Conservation (phyloP, 495 filamentous ascomycete species). For the Lasiosphaeriaceae sp. region DNA sequence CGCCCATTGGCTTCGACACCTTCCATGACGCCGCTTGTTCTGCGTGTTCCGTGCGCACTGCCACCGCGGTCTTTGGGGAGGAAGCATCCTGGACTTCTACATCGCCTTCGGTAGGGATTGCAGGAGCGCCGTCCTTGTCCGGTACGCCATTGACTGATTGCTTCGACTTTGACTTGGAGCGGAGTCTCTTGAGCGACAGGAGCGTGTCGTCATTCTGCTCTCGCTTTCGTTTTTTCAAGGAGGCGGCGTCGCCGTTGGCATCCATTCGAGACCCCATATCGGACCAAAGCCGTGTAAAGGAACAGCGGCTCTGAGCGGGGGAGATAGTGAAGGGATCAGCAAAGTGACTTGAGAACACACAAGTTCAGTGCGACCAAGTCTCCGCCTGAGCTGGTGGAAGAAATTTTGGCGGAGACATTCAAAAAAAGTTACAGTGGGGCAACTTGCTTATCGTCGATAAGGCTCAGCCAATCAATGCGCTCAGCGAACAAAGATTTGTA, state of each 20-base stretch:
- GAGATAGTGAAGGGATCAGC: not conserved
- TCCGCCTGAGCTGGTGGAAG: slow-evolving; percentile 4
- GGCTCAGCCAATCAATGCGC: slow-evolving; percentile 19
- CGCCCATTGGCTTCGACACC: slow-evolving; percentile 59
- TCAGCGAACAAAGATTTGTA: slow-evolving; percentile 16
- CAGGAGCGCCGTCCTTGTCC: not conserved
- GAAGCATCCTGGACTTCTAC: slow-evolving; percentile 10
- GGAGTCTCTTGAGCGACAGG: slow-evolving; percentile 24
- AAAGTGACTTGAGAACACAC: not conserved
- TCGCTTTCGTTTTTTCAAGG: slow-evolving; percentile 34
- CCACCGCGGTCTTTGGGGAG: not conserved
- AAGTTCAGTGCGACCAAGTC: not conserved
- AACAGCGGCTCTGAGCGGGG: not conserved
- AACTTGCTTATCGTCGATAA: slow-evolving; percentile 30
- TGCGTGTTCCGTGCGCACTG: not conserved
- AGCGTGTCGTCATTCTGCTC: slow-evolving; percentile 27
- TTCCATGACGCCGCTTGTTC: slow-evolving; percentile 44
- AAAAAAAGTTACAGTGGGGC: slow-evolving; percentile 33
- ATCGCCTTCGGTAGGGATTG: slow-evolving; percentile 8
- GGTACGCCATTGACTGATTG: slow-evolving; percentile 4
- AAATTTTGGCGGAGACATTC: slow-evolving; percentile 32
- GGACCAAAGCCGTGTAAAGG: not conserved
- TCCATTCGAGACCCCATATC: slow-evolving; percentile 21
- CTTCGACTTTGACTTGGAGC: slow-evolving; percentile 22
- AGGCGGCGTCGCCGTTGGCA: slow-evolving; percentile 26